Percentiles rank a stretch among this genome's conserved stretches.
Evolutionary conservation across 2,329 filamentous ascomycete genomes (phyloP).

Genomic region (Incumbomyces delicatus): DNA sequence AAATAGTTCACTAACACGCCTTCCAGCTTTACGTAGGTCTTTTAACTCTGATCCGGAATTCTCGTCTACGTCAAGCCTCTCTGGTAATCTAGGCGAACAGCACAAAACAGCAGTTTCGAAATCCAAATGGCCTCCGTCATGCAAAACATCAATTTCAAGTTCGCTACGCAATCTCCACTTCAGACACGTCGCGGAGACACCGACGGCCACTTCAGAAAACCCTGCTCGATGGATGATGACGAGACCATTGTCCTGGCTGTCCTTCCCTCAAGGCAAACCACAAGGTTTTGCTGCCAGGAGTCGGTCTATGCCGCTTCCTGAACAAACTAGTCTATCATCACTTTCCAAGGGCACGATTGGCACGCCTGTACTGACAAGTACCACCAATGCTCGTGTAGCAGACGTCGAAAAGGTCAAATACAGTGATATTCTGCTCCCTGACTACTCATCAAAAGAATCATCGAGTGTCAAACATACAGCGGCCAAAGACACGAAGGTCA

Average conservation of each 20-base stretch:
- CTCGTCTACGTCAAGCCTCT: conserved; percentile 14
- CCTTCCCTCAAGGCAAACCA: conserved; percentile 7
- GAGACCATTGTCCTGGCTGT: conserved; percentile 18
- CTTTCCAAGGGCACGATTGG: conserved; percentile 19
- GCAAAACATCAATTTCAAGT: conserved; percentile 15
- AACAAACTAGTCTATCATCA: conserved; percentile 15
- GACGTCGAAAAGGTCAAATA: conserved; percentile 16
- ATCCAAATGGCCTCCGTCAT: conserved; percentile 10
- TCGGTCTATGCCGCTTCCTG: conserved; percentile 14
- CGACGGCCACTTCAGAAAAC: background rate
- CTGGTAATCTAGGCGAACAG: conserved; percentile 16
- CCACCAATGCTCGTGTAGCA: conserved; percentile 19
- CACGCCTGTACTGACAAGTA: conserved; percentile 20
- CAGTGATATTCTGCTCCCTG: conserved; percentile 11
- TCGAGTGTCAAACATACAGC: background rate
- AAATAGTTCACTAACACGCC: conserved; percentile 3
- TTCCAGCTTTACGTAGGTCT: background rate
- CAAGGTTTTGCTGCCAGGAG: conserved; percentile 9
- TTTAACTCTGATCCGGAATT: conserved; percentile 7
- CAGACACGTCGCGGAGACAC: background rate
- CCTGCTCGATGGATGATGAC: background rate
- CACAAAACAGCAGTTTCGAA: background rate
- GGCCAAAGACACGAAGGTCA: background rate
- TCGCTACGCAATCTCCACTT: background rate
- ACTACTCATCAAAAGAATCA: background rate